Evolutionary conservation across 2,329 filamentous ascomycete species (phyloP).

Genomic region (Phaeoacremonium minimum): DNA sequence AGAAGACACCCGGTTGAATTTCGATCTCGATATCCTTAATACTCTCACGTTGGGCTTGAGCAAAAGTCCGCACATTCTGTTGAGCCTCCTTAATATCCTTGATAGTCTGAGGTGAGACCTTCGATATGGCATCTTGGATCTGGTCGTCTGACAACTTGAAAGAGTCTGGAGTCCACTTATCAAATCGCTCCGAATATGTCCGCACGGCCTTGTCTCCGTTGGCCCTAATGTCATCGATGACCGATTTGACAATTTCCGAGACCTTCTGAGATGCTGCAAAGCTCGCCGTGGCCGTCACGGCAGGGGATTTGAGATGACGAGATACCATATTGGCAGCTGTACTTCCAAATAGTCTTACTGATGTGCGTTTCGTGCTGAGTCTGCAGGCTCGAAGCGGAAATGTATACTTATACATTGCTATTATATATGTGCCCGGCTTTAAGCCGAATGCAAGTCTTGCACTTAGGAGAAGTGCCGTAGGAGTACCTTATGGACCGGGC

Average conservation of each 20-base stretch:
- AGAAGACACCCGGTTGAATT: slow-evolving; percentile 40
- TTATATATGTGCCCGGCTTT: too few relatives aligned
- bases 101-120: slow-evolving; percentile 36
- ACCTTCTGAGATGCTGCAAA: too few relatives aligned
- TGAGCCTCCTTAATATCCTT: slow-evolving; percentile 37
- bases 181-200: slow-evolving; percentile 46
- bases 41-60: slow-evolving; percentile 37
- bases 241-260: slow-evolving; percentile 42
- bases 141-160: slow-evolving; percentile 42
- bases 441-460: too few relatives aligned
- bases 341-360: too few relatives aligned
- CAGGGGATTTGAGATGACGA: too few relatives aligned
- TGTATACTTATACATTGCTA: too few relatives aligned
- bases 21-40: slow-evolving; percentile 48
- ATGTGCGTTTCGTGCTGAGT: too few relatives aligned
- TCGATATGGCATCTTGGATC: slow-evolving; percentile 38
- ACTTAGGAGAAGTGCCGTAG: too few relatives aligned
- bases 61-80: slow-evolving; percentile 43
- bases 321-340: too few relatives aligned
- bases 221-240: slow-evolving; percentile 40
- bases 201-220: slow-evolving; percentile 45
- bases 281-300: too few relatives aligned
- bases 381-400: too few relatives aligned
- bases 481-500: too few relatives aligned
- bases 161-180: slow-evolving; percentile 43